Percentiles rank a stretch among this genome's conserved stretches.
These are phyloP conservation scores for Arabidopsis thaliana DNA, from an alignment of 345 rosid species.

Conservation along the genomic window TAIR10.1 NC_003074.8:3490001-3490500, in stretches of 20 bases:
- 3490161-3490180: slow-evolving; percentile 99
- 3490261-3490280: slow-evolving; percentile 66
- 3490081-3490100: slow-evolving; percentile 98
- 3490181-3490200: slow-evolving; percentile 96
- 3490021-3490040: slow-evolving; percentile 20
- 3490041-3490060: slow-evolving; percentile 5
- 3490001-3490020: slow-evolving; percentile 11
- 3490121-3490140: slow-evolving; percentile 93
- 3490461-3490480: slow-evolving; percentile 98
- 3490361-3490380: slow-evolving; percentile 19
- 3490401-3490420: slow-evolving; percentile 18
- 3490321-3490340: slow-evolving; percentile 91
- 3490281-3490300: slow-evolving; percentile 97
- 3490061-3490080: slow-evolving; percentile 86
- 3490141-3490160: slow-evolving; percentile 93
- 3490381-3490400: slow-evolving; percentile 13
- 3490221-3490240: slow-evolving; percentile 30
- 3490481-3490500: slow-evolving; percentile 93
- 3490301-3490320: slow-evolving; percentile 94
- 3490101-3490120: slow-evolving; percentile 98
- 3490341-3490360: slow-evolving; percentile 96
- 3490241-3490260: slow-evolving; percentile 24
- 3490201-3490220: slow-evolving; percentile 28
- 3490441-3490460: slow-evolving; percentile 70
- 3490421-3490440: slow-evolving; percentile 8